Evolutionary conservation across 768 basidiomycete genomes (phyloP).

Genomic region (Suillus alpinus): DNA sequence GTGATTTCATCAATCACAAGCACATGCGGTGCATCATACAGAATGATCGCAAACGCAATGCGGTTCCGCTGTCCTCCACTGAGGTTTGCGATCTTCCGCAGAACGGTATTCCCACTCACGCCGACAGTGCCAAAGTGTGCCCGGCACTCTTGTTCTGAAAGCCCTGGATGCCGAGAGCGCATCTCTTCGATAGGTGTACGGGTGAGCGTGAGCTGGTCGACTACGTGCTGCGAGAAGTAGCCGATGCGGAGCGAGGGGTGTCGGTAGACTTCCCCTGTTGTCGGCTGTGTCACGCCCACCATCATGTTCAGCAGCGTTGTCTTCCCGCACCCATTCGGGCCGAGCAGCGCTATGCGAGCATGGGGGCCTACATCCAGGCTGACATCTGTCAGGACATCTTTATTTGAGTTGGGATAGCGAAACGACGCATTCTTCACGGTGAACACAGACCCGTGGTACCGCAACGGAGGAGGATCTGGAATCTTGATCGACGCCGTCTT

Average conservation of each 20-base stretch:
- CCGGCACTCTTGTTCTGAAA: slow-evolving; percentile 31
- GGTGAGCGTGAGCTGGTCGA: slow-evolving; percentile 43
- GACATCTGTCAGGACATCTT: slow-evolving; percentile 28
- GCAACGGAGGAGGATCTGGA: slow-evolving; percentile 27
- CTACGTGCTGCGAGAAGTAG: slow-evolving; percentile 62
- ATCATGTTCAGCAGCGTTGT: slow-evolving; percentile 52
- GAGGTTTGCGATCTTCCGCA: slow-evolving; percentile 22
- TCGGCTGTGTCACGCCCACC: slow-evolving; percentile 39
- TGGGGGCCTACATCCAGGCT: slow-evolving; percentile 38
- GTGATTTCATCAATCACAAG: slow-evolving; percentile 62
- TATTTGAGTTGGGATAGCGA: slow-evolving; percentile 27
- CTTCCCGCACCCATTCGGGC: slow-evolving; percentile 36
- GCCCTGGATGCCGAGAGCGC: slow-evolving; percentile 23
- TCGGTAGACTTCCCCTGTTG: slow-evolving; percentile 44
- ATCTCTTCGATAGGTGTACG: slow-evolving; percentile 24
- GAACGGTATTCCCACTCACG: slow-evolving; percentile 9
- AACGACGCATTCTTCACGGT: slow-evolving; percentile 33
- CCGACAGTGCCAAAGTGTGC: slow-evolving; percentile 12
- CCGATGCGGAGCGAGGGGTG: slow-evolving; percentile 56
- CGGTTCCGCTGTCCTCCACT: slow-evolving; percentile 28
- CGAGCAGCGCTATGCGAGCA: slow-evolving; percentile 40
- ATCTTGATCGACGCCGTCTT: slow-evolving; percentile 27
- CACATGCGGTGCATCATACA: slow-evolving; percentile 51
- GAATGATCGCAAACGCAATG: slow-evolving; percentile 53
- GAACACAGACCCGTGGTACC: slow-evolving; percentile 33